Base-by-base conservation (phyloP, 179 eudicot genomes). In the Corrigiola litoralis region DNA sequence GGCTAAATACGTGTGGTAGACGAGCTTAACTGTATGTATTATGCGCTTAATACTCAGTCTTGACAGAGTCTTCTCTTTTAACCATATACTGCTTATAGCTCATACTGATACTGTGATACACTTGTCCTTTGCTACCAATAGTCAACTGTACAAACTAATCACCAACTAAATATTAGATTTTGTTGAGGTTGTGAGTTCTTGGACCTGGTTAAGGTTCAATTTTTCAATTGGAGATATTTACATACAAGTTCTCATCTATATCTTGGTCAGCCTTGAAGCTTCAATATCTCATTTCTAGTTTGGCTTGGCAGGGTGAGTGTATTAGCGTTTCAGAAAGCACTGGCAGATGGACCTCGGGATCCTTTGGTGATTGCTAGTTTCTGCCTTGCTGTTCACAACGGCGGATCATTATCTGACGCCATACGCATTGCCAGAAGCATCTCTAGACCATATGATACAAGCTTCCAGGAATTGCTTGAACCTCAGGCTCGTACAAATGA, bases 291-390 rank as follows among this genome's bases (percentile, higher is more conserved):
- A 63, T 17, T 60, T 52, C 20, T 50, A 54, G 50, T 37, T 28
- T 52, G 53, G 51, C 25, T 6, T 28, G 63, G 50, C 75, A 87
- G 97, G 97, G 78, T 90, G 66, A 79, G 81, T 36, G 72, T 90
- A 46, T 65, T 90, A 71, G 97, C 92, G 49, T 85, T 90, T 58
- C 97, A 90, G 66, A 81, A 80, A 74, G 92, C 92, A 53, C 64
- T 90, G 40, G 79, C 67, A 1, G 92, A 85, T 64, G 77, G 80
- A 45, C 95, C 97, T 61, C 79, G 81, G 46, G 77, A 85, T 70
- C 97, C 97, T 65, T 65, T 78, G 65, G 95, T 82, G 66, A 74
- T 87, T 42, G 97, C 95, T 52, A 80, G 88, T 56, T 87, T 85
- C 73, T 63, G 91, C 77, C 87, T 90, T 20, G 75, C 92, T 51